Percentiles rank a stretch among this genome's conserved stretches.
phyloP scores from a whole-genome alignment of 495 filamentous ascomycete genomes.

The Daldinia bambusicola region DNA sequence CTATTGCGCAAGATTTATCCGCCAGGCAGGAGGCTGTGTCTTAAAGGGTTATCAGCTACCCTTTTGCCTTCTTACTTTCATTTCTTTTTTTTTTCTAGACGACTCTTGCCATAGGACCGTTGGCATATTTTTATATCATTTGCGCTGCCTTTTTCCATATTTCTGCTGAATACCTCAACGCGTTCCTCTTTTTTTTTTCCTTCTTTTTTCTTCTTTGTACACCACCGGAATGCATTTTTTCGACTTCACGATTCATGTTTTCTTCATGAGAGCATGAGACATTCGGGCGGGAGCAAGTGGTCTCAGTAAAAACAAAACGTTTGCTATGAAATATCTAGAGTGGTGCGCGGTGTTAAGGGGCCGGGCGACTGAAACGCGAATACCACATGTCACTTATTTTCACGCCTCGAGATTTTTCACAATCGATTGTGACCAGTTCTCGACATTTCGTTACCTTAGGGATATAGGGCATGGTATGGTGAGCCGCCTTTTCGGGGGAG shows the following conservation, averaged over 20 bases:
- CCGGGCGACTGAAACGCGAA: constrained; percentile 16
- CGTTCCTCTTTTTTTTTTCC: not conserved
- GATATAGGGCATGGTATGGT: constrained; percentile 2
- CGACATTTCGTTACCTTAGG: constrained; percentile 6
- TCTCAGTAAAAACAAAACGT: constrained; percentile 21
- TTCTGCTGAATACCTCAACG: constrained; percentile 1
- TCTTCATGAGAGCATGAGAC: constrained; percentile 27
- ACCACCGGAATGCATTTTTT: not conserved
- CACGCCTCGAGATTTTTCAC: constrained; percentile 18
- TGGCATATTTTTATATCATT: constrained; percentile 6
- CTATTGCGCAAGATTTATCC: not conserved
- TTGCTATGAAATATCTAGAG: constrained; percentile 18
- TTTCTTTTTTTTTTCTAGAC: not conserved
- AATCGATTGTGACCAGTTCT: not conserved
- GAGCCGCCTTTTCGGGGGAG: not conserved
- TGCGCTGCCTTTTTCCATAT: not conserved
- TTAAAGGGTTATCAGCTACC: not conserved
- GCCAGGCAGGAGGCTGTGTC: not conserved
- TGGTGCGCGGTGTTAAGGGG: constrained; percentile 28
- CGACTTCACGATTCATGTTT: constrained; percentile 13
- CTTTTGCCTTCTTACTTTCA: not conserved
- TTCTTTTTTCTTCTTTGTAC: constrained; percentile 1
- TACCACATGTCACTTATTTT: constrained; percentile 30
- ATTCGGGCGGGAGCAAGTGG: constrained; percentile 19
- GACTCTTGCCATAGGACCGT: not conserved